Conservation (phyloP, 2,329 filamentous ascomycete species). For the Apiospora hydei region DNA sequence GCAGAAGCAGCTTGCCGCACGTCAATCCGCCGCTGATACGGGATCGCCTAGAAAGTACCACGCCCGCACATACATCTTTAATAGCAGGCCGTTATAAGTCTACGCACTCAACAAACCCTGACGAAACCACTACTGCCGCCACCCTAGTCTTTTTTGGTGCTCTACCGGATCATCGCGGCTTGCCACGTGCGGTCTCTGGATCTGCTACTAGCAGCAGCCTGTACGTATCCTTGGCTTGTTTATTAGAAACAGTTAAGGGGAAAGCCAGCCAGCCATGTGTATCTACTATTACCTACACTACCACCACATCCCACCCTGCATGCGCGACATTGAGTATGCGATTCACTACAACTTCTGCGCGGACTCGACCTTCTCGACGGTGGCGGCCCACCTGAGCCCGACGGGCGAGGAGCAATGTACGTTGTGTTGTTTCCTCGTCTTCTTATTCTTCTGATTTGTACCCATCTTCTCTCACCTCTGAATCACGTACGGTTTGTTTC, state of each 20-base stretch:
- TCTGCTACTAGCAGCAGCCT: not conserved
- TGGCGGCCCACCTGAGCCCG: conserved; percentile 31
- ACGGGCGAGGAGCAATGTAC: conserved; percentile 7
- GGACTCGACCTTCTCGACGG: conserved; percentile 40
- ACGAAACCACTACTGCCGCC: not conserved
- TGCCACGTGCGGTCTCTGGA: not conserved
- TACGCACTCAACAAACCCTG: not conserved
- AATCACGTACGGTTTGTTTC: not conserved
- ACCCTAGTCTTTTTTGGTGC: too few species aligned
- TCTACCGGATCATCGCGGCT: not conserved
- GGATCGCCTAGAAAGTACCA: not conserved
- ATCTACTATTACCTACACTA: conserved; percentile 58
- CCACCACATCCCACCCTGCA: conserved; percentile 56
- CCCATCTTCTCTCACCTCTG: not conserved
- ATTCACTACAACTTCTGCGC: conserved; percentile 54
- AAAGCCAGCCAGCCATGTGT: conserved; percentile 49
- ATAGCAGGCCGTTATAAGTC: not conserved
- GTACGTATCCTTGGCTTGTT: not conserved
- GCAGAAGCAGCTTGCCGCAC: conserved; percentile 5
- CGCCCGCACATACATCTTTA: not conserved
- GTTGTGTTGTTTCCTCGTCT: not conserved
- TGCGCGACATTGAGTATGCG: conserved; percentile 48
- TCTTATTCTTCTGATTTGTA: not conserved
- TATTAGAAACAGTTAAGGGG: not conserved
- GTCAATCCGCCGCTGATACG: not conserved